Evolutionary conservation across 106 monocot genomes (phyloP).

Genomic region (Triglochin maritima): DNA sequence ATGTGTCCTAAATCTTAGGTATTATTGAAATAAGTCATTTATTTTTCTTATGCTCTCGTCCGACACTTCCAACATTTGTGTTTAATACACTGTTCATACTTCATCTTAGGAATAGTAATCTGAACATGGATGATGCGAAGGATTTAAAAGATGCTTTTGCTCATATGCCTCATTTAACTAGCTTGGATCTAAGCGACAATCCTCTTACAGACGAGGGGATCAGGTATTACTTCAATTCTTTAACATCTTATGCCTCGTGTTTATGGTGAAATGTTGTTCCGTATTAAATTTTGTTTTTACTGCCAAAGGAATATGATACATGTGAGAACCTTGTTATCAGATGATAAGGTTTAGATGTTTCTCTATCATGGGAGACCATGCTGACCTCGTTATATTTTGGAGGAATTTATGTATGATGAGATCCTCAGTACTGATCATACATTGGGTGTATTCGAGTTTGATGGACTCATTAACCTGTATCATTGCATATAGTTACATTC

Average conservation of each 20-base stretch:
- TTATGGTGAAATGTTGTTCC: neutral
- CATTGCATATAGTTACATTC: neutral
- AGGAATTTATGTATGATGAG: no score
- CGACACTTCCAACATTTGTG: neutral
- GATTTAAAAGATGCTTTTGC: conserved; percentile 48
- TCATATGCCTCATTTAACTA: conserved; percentile 57
- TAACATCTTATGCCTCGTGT: neutral
- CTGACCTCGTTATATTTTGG: no score
- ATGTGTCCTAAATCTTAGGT: conserved; percentile 4
- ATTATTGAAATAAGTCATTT: neutral
- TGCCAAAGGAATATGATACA: no score
- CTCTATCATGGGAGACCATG: no score
- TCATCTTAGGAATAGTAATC: conserved; percentile 52
- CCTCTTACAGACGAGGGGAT: conserved; percentile 73
- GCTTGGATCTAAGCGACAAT: conserved; percentile 86
- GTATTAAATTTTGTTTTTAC: no score
- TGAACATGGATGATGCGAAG: conserved; percentile 47
- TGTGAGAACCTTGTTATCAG: no score
- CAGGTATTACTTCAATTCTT: conserved; percentile 30
- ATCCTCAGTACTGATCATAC: no score
- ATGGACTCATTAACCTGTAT: neutral
- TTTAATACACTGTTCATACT: neutral
- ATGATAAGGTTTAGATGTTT: no score
- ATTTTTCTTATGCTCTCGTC: neutral
- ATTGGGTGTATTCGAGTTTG: no score